Percentiles rank a stretch among this genome's conserved stretches.
These are phyloP conservation scores for Plenodomus tracheiphilus DNA, from an alignment of 2,329 filamentous ascomycete genomes.

Conservation along the genomic window DNA sequence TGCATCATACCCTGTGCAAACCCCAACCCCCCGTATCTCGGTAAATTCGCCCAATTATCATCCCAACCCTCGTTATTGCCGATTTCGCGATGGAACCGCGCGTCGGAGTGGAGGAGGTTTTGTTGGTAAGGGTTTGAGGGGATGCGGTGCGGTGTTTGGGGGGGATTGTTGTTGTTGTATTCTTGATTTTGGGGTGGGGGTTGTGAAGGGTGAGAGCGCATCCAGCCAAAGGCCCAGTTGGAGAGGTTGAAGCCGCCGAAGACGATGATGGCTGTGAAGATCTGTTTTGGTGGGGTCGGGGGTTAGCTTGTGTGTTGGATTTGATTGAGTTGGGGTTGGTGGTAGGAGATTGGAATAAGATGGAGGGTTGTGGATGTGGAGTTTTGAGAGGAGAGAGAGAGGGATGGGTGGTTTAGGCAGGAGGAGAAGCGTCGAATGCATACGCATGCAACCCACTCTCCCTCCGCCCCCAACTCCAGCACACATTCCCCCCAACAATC, in stretches of 20 bases:
- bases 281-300: too few relatives aligned
- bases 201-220: constrained; percentile 45
- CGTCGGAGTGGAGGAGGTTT: constrained; percentile 12
- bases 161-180: constrained; percentile 12
- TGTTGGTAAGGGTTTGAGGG: constrained; percentile 23
- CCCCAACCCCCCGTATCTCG: constrained; percentile 17
- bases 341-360: too few relatives aligned
- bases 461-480: too few relatives aligned
- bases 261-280: constrained; percentile 54
- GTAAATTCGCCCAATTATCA: constrained; percentile 8
- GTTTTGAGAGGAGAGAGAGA: too few relatives aligned
- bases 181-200: too few relatives aligned
- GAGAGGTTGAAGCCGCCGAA: constrained; percentile 59
- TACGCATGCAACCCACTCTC: too few relatives aligned
- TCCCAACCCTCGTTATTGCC: not conserved
- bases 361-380: too few relatives aligned
- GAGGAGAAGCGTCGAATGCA: too few relatives aligned
- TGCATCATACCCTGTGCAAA: too few relatives aligned
- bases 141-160: constrained; percentile 38
- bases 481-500: not conserved
- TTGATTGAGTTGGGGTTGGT: not conserved
- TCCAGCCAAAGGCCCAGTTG: constrained; percentile 60
- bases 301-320: not conserved
- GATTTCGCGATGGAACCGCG: constrained; percentile 8
- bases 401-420: too few relatives aligned